Evolutionary conservation across 805 yeast genomes (phyloP).

Genomic region (Schwanniomyces polymorphus): DNA sequence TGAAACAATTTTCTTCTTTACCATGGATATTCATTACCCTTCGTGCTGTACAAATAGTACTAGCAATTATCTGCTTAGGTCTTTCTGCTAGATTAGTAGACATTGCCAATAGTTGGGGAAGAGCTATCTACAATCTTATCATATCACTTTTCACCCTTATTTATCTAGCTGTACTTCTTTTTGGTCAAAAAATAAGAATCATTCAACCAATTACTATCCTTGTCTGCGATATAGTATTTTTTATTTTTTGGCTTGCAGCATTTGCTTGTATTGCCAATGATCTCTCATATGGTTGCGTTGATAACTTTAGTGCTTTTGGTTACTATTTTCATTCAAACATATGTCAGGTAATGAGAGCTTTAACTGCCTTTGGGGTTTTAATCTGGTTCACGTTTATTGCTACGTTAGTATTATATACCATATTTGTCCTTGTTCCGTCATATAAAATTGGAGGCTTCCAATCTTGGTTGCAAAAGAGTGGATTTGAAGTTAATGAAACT

Average conservation of each 20-base stretch:
- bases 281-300: constrained; percentile 10
- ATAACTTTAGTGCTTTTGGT: constrained; percentile 2
- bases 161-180: neutral
- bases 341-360: constrained; percentile 21
- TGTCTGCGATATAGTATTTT: constrained; percentile 13
- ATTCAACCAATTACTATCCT: constrained; percentile 10
- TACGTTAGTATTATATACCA: constrained; percentile 13
- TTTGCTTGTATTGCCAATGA: constrained; percentile 14
- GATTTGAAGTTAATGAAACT: neutral
- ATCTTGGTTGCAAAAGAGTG: neutral
- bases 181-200: neutral
- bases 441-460: neutral
- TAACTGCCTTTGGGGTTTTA: constrained; percentile 18
- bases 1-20: neutral
- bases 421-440: constrained; percentile 16
- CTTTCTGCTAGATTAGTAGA: constrained; percentile 4
- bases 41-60: neutral
- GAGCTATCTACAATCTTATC: constrained; percentile 4
- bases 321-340: neutral
- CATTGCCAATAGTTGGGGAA: neutral
- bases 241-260: constrained; percentile 21
- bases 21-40: neutral
- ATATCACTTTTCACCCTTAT: neutral
- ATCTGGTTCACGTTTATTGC: constrained; percentile 18
- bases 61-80: constrained; percentile 3